Base-by-base conservation (phyloP, 129 eudicot species). In the Logfia minima region DNA sequence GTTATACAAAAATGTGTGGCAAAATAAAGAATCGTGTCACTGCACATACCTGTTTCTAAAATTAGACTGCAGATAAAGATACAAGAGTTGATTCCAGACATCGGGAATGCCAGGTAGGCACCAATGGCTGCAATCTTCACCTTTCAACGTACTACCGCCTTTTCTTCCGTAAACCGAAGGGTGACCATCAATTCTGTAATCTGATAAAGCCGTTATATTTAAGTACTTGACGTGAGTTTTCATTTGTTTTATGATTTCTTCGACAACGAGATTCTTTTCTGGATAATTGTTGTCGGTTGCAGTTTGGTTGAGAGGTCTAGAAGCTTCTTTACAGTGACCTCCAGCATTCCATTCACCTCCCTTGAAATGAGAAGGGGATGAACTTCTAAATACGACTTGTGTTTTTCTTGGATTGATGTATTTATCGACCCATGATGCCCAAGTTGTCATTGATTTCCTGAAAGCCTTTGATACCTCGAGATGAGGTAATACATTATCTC, bases 61-160 rank as follows among this genome's bases (percentile, higher is more conserved):
- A 23, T 37, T 61, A 29, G 81, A 87, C 59, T 77, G 90, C 79
- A 93, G 58, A 79, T 83, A 77, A 75, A 77, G 71, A 80, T 91
- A 94, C 81, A 94, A 71, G 75, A 91, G 75, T 76, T 91, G 89
- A 52, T 94, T 94, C 99, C 99, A 94, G 17, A 83, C 86, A 83
- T 94, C 99, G 2, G 99, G 99, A 69, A 94, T 89, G 4, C 99
- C 99, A 52, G 99, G 99, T 62, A 94, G 86, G 67, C 99, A 94
- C 99, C 99, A 94, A 76, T 94, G 99, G 85, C 99, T 94, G 77
- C 99, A 94, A 86, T 94, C 99, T 88, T 94, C 90, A 60, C 85
- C 88, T 5, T 90, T 85, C 2, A 78, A 62, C 1, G 74, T 37
- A 64, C 77, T 83, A 9, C 84, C 72, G 18, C 78, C 51, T 64